Base-by-base conservation (phyloP, 257 asterid genomes). In the Parsonsia alboflavescens region DNA sequence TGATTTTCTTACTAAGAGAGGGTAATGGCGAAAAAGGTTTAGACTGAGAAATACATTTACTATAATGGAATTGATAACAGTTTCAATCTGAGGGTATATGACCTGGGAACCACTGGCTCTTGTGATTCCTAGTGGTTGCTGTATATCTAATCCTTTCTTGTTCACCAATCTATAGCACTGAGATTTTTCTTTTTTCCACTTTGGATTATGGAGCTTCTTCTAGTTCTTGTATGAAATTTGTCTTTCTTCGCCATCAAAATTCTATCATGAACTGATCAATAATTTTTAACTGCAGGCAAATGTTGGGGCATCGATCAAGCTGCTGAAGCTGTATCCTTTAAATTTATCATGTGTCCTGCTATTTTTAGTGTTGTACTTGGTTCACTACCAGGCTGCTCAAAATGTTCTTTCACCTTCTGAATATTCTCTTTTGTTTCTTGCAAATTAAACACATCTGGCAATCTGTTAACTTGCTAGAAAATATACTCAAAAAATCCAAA, bases 241-340 rank as follows among this genome's bases (percentile, higher is more conserved):
- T 26, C 9, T 44, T 3, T 42, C 1, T 11, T 16, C 28, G 76
- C 24, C 1, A 52, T 72, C 19, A 16, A 73, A 45, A 10, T 73
- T 28, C 19, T 22, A 54, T 72, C 2, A 28, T n/a, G 67, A 9
- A 22, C 28, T 52, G 19, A 39, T 24, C 0, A 0, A 17, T 61
- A 17, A 61, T 39, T 53, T 44, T 36, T 41, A 44, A 50, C 26
- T 52, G 49, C 78, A 75, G 78, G 72, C 45, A 2, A 16, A 44
- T 15, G 17, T 58, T 42, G 61, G 48, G 67, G 11, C 36, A 10
- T 17, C 36, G 46, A 30, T n/a, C 66, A 2, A 53, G 66, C 48
- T 65, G 21, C 44, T 22, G 12, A 59, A 59, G 44, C 41, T 15
- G 15, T 45, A 28, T 48, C 30, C 49, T 48, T 61, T 44, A 70